Percentiles rank a stretch among this genome's conserved stretches.
Conservation (phyloP, 208 protist genomes). For the Trypanosoma brucei region DNA sequence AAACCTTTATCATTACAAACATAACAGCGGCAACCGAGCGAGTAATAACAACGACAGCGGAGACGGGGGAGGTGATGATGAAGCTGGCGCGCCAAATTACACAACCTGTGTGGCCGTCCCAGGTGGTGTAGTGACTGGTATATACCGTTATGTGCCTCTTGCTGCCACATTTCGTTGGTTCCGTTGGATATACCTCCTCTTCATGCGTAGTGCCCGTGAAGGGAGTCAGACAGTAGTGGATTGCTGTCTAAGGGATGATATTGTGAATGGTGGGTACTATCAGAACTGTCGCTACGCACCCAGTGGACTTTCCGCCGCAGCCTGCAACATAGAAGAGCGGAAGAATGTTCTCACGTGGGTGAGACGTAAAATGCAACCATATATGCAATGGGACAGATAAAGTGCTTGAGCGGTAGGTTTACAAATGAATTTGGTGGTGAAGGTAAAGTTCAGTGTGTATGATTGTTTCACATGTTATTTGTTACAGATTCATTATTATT, state of each 20-base stretch:
- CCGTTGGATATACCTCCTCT: slow-evolving; percentile 53
- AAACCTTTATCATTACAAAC: slow-evolving; percentile 2
- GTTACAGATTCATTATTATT: too few relatives aligned
- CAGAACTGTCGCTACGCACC: slow-evolving; percentile 62
- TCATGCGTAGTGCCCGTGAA: slow-evolving; percentile 72
- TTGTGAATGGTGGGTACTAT: slow-evolving; percentile 83
- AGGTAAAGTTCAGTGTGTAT: slow-evolving; percentile 4
- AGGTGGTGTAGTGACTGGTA: slow-evolving; percentile 65
- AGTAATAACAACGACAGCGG: slow-evolving; percentile 12
- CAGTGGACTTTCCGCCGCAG: slow-evolving; percentile 54
- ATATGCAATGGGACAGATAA: slow-evolving; percentile 70
- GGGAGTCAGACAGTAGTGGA: slow-evolving; percentile 80
- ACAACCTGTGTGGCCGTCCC: slow-evolving; percentile 67
- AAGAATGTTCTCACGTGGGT: slow-evolving; percentile 67
- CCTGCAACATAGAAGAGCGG: slow-evolving; percentile 53
- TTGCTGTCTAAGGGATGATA: slow-evolving; percentile 67
- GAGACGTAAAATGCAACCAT: slow-evolving; percentile 66
- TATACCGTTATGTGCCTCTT: slow-evolving; percentile 66
- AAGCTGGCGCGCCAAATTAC: slow-evolving; percentile 36
- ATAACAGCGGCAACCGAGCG: slow-evolving; percentile 12
- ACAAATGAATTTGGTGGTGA: too few relatives aligned
- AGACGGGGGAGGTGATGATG: slow-evolving; percentile 3
- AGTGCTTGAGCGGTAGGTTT: neutral
- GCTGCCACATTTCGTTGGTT: slow-evolving; percentile 42
- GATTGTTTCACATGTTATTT: neutral